phyloP scores from a whole-genome alignment of 2,329 filamentous ascomycete genomes.

The Penicillium freii region DNA sequence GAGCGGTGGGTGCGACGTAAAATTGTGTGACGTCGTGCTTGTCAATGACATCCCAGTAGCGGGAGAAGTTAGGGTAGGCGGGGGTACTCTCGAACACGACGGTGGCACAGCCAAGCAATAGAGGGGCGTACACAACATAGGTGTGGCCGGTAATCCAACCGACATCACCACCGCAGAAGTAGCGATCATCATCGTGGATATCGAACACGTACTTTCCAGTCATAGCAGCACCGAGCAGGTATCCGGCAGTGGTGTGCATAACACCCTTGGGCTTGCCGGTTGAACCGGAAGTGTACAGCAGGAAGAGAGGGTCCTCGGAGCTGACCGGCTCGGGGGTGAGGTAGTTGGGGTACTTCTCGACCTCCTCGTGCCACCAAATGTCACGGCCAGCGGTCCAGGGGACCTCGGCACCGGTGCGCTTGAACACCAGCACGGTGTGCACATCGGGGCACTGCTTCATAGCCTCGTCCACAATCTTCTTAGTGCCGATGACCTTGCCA shows the following conservation, averaged over 20 bases:
- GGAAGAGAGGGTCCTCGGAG: constrained; percentile 93
- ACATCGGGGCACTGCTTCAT: constrained; percentile 94
- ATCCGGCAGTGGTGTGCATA: constrained; percentile 94
- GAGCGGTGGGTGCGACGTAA: constrained; percentile 93
- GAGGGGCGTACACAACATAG: constrained; percentile 94
- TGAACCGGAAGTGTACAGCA: constrained; percentile 96
- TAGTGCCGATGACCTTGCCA: constrained; percentile 94
- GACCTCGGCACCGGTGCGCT: constrained; percentile 89
- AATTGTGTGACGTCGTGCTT: constrained; percentile 96
- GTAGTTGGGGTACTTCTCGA: constrained; percentile 93
- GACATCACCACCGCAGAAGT: constrained; percentile 97
- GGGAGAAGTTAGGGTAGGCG: constrained; percentile 94
- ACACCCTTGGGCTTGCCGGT: constrained; percentile 99
- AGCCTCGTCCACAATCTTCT: constrained; percentile 98
- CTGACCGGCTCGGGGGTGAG: constrained; percentile 83
- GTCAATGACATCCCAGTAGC: constrained; percentile 98
- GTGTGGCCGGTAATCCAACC: constrained; percentile 99
- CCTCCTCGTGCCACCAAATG: constrained; percentile 98
- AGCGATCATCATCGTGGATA: constrained; percentile 87
- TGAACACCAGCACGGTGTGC: constrained; percentile 81
- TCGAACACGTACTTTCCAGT: constrained; percentile 99
- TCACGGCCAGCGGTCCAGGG: constrained; percentile 88
- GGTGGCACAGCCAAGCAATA: constrained; percentile 87
- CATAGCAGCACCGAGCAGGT: constrained; percentile 86
- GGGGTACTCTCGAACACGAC: constrained; percentile 98